Conservation (phyloP, 768 basidiomycete genomes). For the Suillus spraguei region DNA sequence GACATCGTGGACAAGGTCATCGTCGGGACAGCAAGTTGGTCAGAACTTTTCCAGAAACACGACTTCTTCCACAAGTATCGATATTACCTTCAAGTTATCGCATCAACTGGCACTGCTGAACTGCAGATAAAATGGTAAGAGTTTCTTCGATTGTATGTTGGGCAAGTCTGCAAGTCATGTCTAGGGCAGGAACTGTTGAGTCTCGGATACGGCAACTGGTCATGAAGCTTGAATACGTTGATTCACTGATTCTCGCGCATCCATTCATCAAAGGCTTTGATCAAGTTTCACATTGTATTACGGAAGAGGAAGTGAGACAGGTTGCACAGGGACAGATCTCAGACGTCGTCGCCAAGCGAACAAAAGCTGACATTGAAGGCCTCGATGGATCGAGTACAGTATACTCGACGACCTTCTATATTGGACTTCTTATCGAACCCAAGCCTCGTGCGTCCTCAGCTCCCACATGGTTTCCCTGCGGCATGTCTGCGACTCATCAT, state of each 20-base stretch:
- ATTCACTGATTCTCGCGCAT: slow-evolving; percentile 88
- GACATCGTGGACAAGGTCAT: slow-evolving; percentile 94
- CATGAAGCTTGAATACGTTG: slow-evolving; percentile 97
- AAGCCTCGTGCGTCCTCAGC: slow-evolving; percentile 71
- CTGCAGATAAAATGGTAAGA: slow-evolving; percentile 91
- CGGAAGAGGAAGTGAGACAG: slow-evolving; percentile 83
- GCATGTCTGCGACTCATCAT: slow-evolving; percentile 20
- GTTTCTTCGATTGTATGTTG: neutral
- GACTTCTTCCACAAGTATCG: slow-evolving; percentile 98
- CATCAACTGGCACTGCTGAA: slow-evolving; percentile 83
- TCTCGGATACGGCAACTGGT: slow-evolving; percentile 94
- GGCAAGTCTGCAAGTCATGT: slow-evolving; percentile 18
- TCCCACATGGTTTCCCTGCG: slow-evolving; percentile 16
- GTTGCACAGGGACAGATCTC: slow-evolving; percentile 90
- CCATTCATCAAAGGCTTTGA: slow-evolving; percentile 96
- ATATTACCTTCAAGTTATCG: slow-evolving; percentile 95
- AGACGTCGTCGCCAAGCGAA: slow-evolving; percentile 69
- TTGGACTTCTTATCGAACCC: slow-evolving; percentile 90
- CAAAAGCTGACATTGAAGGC: slow-evolving; percentile 75
- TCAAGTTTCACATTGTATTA: slow-evolving; percentile 79
- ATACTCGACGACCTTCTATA: slow-evolving; percentile 96
- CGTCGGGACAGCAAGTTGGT: slow-evolving; percentile 81
- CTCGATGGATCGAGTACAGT: slow-evolving; percentile 80
- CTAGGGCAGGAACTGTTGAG: slow-evolving; percentile 95
- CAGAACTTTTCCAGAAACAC: slow-evolving; percentile 91